A percentile compares a stretch with the other conserved stretches of the same genome.
Evolutionary conservation across 164 flowering plant genomes (phyloP).

Genomic region (Dillenia turbinata): DNA sequence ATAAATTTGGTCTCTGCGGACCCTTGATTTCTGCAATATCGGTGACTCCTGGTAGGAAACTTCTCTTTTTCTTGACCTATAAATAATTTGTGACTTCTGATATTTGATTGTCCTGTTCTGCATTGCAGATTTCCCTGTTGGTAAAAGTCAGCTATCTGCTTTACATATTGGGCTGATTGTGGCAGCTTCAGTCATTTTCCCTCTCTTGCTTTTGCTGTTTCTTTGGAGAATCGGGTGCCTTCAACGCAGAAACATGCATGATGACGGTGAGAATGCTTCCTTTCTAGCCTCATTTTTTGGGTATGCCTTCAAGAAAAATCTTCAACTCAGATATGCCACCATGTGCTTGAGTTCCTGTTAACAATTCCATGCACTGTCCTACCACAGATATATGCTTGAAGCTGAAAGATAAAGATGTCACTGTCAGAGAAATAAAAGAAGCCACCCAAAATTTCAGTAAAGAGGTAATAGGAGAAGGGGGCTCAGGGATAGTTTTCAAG

Average conservation of each 20-base stretch:
- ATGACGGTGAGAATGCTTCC: background rate
- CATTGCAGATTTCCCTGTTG: background rate
- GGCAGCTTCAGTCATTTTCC: background rate
- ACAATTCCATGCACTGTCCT: background rate
- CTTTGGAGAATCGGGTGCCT: slow-evolving; percentile 6
- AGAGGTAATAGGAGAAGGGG: slow-evolving; percentile 2
- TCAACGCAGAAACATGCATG: background rate
- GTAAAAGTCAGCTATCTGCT: background rate
- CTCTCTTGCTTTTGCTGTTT: background rate
- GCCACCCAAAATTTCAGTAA: slow-evolving; percentile 12
- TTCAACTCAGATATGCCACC: too few species aligned
- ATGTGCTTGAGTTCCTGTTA: too few species aligned
- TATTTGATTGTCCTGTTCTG: background rate
- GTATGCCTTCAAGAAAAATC: background rate
- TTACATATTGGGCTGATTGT: background rate
- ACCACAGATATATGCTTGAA: background rate
- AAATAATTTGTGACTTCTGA: background rate
- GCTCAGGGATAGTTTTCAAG: slow-evolving; percentile 7
- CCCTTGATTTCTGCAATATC: slow-evolving; percentile 10
- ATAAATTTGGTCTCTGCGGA: background rate
- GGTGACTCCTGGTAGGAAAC: background rate
- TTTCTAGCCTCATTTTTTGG: background rate
- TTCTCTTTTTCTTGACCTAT: background rate
- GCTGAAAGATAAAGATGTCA: background rate
- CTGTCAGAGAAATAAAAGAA: slow-evolving; percentile 1